A percentile compares a stretch with the other conserved stretches of the same genome.
phyloP scores from a whole-genome alignment of 1,284 basidiomycete species.

The Ganoderma lingzhi region DNA sequence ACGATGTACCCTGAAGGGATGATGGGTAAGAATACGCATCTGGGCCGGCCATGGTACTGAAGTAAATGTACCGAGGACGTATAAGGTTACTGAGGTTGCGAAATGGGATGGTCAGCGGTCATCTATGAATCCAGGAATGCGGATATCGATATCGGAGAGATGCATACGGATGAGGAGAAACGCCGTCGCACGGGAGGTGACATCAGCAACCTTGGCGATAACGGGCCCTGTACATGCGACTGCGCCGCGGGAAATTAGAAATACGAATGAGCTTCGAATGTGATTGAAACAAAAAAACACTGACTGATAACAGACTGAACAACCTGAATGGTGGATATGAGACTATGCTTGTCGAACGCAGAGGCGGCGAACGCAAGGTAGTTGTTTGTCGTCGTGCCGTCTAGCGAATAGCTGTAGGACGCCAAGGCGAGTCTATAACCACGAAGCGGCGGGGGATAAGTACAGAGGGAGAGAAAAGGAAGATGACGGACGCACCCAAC shows the following conservation, averaged over 20 bases:
- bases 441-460: neutral
- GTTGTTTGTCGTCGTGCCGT: constrained; percentile 71
- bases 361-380: constrained; percentile 75
- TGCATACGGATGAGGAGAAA: constrained; percentile 72
- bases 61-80: constrained; percentile 53
- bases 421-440: constrained; percentile 65
- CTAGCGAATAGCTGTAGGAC: constrained; percentile 81
- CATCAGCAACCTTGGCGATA: constrained; percentile 83
- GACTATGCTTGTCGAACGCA: constrained; percentile 63
- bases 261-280: constrained; percentile 45
- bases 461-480: neutral
- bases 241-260: constrained; percentile 23
- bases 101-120: neutral
- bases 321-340: constrained; percentile 72
- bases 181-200: constrained; percentile 65
- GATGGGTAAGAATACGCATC: neutral
- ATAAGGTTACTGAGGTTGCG: constrained; percentile 55
- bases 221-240: constrained; percentile 80
- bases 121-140: neutral
- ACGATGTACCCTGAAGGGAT: constrained; percentile 61
- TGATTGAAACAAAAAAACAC: constrained; percentile 50
- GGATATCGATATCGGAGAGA: neutral
- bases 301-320: constrained; percentile 66
- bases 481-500: constrained; percentile 52
- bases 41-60: neutral